Evolutionary conservation across 805 yeast species (phyloP).

Genomic region (Spathaspora hagerdaliae): DNA sequence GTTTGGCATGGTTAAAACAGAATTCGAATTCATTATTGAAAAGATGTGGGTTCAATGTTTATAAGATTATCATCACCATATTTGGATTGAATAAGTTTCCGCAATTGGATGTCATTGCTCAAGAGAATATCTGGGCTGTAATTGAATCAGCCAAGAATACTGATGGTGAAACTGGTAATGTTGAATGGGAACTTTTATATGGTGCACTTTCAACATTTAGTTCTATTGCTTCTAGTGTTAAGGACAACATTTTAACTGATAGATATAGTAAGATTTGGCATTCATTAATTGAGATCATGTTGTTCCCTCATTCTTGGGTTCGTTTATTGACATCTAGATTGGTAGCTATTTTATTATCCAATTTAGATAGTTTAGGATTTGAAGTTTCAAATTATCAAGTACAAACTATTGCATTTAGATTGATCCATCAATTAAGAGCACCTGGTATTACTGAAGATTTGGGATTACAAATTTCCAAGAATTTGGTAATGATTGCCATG

Average conservation of each 20-base stretch:
- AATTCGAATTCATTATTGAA: conserved; percentile 47
- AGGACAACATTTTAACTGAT: conserved; percentile 21
- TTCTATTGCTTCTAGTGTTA: conserved; percentile 35
- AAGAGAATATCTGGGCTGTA: conserved; percentile 19
- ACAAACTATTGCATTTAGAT: conserved; percentile 65
- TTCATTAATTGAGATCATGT: conserved; percentile 47
- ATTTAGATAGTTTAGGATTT: conserved; percentile 33
- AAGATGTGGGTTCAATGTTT: conserved; percentile 72
- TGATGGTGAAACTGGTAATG: conserved; percentile 26
- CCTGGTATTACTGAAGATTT: conserved; percentile 64
- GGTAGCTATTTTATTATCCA: conserved; percentile 48
- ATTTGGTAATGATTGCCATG: conserved; percentile 55
- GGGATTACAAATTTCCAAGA: conserved; percentile 62
- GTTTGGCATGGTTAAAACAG: conserved; percentile 62
- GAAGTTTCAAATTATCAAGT: conserved; percentile 39
- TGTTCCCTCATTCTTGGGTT: conserved; percentile 93
- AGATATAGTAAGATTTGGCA: conserved; percentile 46
- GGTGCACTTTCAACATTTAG: conserved; percentile 53
- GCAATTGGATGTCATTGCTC: conserved; percentile 38
- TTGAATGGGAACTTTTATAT: conserved; percentile 78
- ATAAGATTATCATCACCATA: conserved; percentile 55
- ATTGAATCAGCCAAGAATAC: conserved; percentile 27
- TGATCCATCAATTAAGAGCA: conserved; percentile 78
- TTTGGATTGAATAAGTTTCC: conserved; percentile 39
- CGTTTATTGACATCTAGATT: conserved; percentile 64